phyloP scores from a whole-genome alignment of 2,329 filamentous ascomycete genomes.

The Penicillium sp. region DNA sequence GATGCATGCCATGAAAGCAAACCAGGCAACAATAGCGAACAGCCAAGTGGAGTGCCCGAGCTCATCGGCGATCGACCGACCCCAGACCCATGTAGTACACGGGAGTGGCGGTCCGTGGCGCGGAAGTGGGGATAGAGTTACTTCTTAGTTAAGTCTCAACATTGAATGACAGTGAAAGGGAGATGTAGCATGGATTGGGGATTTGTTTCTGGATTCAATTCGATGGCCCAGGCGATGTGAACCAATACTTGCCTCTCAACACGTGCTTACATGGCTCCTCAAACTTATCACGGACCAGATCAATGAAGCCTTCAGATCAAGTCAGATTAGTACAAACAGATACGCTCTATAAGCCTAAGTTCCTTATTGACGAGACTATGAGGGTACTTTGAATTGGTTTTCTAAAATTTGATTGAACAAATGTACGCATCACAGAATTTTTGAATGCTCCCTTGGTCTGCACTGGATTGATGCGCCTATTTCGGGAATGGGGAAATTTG shows the following conservation, averaged over 20 bases:
- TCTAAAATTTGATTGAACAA: no score
- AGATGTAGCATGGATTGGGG: not conserved
- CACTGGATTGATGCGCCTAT: no score
- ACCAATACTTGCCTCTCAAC: not conserved
- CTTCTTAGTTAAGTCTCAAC: not conserved
- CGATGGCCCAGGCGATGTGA: not conserved
- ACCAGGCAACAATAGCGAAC: not conserved
- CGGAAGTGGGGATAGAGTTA: not conserved
- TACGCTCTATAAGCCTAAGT: not conserved
- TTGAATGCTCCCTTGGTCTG: not conserved
- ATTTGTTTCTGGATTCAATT: not conserved
- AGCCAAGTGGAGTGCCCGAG: not conserved
- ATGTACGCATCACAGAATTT: no score
- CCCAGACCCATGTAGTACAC: not conserved
- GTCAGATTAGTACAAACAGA: not conserved
- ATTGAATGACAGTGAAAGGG: not conserved
- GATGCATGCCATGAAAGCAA: not conserved
- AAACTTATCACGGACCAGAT: not conserved
- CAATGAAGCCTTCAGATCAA: not conserved
- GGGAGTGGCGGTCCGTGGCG: not conserved
- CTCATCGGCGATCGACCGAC: not conserved
- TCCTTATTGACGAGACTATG: no score
- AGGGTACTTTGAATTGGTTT: no score
- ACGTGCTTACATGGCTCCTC: not conserved
- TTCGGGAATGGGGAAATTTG: no score